phyloP scores from a whole-genome alignment of 805 yeast genomes.

The Blastobotrys parvus region DNA sequence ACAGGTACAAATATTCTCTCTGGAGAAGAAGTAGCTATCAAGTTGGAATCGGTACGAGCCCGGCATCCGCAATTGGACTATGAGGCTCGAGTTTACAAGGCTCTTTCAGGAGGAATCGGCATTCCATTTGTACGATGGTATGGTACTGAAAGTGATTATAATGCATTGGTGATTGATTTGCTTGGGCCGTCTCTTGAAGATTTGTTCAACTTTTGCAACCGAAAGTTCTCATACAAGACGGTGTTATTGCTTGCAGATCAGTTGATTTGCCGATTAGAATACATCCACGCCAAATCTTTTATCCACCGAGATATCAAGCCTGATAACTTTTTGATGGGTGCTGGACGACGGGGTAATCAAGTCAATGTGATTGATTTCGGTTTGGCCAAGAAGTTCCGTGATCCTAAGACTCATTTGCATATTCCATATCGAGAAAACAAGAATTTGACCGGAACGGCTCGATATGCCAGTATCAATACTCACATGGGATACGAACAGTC shows the following conservation, averaged over 20 bases:
- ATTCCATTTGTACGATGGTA: conserved; percentile 96
- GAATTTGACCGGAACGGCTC: conserved; percentile 94
- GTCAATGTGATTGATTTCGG: conserved; percentile 94
- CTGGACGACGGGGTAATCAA: conserved; percentile 89
- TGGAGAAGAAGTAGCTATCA: conserved; percentile 97
- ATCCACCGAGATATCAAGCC: conserved; percentile 81
- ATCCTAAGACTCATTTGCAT: conserved; percentile 87
- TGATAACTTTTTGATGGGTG: conserved; percentile 79
- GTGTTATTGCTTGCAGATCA: conserved; percentile 91
- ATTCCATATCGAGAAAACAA: conserved; percentile 95
- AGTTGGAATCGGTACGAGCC: conserved; percentile 80
- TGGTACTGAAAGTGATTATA: conserved; percentile 93
- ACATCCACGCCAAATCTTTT: conserved; percentile 89
- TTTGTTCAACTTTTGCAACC: conserved; percentile 88
- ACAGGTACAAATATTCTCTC: conserved; percentile 80
- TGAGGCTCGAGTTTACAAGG: conserved; percentile 92
- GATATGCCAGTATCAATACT: conserved; percentile 91
- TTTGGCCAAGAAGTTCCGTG: conserved; percentile 86
- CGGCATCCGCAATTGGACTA: conserved; percentile 96
- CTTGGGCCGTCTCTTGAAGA: conserved; percentile 95
- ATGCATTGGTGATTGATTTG: conserved; percentile 93
- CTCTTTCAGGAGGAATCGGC: conserved; percentile 93
- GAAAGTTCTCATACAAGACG: conserved; percentile 89
- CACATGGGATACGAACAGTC: conserved; percentile 96
- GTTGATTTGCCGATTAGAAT: conserved; percentile 86